A percentile compares a stretch with the other conserved stretches of the same genome.
These are phyloP conservation scores for Pyracantha coccinea DNA, from an alignment of 331 rosid genomes.

Conservation along the genomic window DNA sequence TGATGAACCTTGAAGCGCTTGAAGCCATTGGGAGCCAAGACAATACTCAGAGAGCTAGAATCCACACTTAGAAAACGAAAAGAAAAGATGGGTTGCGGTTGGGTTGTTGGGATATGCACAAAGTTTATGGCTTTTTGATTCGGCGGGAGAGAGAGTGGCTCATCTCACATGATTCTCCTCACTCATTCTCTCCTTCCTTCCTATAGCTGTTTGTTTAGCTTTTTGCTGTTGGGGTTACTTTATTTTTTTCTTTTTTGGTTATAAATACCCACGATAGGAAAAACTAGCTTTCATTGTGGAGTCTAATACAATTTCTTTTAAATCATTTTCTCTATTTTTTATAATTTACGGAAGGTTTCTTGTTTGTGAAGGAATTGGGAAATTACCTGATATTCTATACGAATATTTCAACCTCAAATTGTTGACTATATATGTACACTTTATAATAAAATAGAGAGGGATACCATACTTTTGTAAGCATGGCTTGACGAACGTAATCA, in stretches of 20 bases:
- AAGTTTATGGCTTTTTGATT: conserved; percentile 33
- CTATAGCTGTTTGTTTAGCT: conserved; percentile 9
- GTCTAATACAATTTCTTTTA: not conserved
- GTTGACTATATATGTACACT: not conserved
- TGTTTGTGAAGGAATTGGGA: not conserved
- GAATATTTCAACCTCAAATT: not conserved
- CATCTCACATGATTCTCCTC: conserved; percentile 80
- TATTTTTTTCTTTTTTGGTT: not conserved
- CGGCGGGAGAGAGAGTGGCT: conserved; percentile 25
- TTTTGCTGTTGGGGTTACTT: not conserved
- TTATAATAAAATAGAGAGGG: too few species aligned
- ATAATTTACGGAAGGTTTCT: not conserved
- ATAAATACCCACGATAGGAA: not conserved
- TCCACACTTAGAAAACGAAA: not conserved
- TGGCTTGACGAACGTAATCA: too few species aligned
- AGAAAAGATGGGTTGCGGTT: conserved; percentile 18
- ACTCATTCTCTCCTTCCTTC: conserved; percentile 23
- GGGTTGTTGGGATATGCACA: conserved; percentile 28
- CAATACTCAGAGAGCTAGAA: conserved; percentile 5
- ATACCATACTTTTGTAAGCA: too few species aligned
- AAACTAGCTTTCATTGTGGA: not conserved
- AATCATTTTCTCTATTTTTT: not conserved
- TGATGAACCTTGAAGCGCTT: conserved; percentile 75
- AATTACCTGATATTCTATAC: not conserved
- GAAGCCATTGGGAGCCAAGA: conserved; percentile 55